Evolutionary conservation across 2,329 filamentous ascomycete species (phyloP).

Genomic region (Aureobasidium sp.): DNA sequence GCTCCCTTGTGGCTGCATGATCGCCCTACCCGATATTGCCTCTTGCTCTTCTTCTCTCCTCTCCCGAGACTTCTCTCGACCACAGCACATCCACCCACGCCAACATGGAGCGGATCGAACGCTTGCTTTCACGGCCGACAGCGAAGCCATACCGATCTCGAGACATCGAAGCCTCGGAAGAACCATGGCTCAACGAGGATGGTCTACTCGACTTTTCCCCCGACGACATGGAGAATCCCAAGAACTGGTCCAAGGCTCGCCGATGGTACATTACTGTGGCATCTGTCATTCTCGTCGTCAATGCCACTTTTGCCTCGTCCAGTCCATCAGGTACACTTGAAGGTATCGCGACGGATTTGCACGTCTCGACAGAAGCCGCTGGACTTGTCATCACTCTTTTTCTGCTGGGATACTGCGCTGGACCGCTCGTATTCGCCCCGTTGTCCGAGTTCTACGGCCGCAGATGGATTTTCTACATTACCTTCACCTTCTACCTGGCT

Average conservation of each 20-base stretch:
- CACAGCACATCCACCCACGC: background rate
- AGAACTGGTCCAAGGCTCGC: conserved; percentile 40
- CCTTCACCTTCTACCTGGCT: conserved; percentile 34
- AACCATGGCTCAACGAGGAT: conserved; percentile 42
- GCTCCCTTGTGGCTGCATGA: background rate
- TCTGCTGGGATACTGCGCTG: conserved; percentile 48
- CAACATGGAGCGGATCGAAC: conserved; percentile 36
- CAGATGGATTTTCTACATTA: conserved; percentile 44
- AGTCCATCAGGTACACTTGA: conserved; percentile 33
- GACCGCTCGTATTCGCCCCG: conserved; percentile 57
- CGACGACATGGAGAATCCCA: conserved; percentile 46
- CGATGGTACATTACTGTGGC: conserved; percentile 38
- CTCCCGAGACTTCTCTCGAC: background rate
- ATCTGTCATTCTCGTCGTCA: conserved; percentile 45
- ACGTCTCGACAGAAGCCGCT: conserved; percentile 40
- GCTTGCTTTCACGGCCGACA: conserved; percentile 44
- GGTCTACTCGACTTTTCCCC: conserved; percentile 47
- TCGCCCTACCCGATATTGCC: background rate
- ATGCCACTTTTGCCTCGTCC: conserved; percentile 49
- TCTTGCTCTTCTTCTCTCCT: background rate
- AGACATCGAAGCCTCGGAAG: conserved; percentile 30
- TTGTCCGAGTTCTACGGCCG: conserved; percentile 60
- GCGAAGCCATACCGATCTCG: conserved; percentile 48
- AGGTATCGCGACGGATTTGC: conserved; percentile 41
- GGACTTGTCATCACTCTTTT: conserved; percentile 29